These are phyloP conservation scores for Populus pruinosa DNA, from an alignment of 345 rosid genomes.

Conservation along the genomic window DNA sequence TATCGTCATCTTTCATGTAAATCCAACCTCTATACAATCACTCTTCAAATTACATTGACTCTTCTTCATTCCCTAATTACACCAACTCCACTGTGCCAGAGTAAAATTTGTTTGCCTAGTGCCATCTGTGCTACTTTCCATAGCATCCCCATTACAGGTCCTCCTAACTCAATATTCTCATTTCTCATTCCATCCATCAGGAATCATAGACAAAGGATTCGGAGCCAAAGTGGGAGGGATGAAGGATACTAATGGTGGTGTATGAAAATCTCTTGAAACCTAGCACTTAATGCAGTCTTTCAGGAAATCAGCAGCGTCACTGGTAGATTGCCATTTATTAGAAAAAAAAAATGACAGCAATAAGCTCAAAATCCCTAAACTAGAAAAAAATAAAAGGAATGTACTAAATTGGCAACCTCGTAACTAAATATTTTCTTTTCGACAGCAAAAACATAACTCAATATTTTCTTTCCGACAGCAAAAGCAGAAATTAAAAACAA, in stretches of 20 bases:
- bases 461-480: background rate
- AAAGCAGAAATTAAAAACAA: background rate
- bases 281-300: background rate
- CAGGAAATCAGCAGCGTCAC: background rate
- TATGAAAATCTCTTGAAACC: background rate
- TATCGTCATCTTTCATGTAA: background rate
- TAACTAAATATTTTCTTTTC: background rate
- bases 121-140: too few species aligned
- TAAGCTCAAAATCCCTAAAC: background rate
- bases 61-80: background rate
- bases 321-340: background rate
- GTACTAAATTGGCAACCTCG: background rate
- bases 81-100: background rate
- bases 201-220: background rate
- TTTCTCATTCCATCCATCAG: background rate
- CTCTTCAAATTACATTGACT: background rate
- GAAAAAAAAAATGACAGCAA: background rate
- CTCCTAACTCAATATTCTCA: background rate
- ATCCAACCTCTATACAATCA: background rate
- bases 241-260: background rate
- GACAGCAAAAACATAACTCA: background rate
- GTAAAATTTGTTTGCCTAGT: background rate
- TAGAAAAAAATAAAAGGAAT: background rate
- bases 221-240: background rate
- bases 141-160: background rate